phyloP scores from a whole-genome alignment of 257 asterid species.

The Buddleja alternifolia region DNA sequence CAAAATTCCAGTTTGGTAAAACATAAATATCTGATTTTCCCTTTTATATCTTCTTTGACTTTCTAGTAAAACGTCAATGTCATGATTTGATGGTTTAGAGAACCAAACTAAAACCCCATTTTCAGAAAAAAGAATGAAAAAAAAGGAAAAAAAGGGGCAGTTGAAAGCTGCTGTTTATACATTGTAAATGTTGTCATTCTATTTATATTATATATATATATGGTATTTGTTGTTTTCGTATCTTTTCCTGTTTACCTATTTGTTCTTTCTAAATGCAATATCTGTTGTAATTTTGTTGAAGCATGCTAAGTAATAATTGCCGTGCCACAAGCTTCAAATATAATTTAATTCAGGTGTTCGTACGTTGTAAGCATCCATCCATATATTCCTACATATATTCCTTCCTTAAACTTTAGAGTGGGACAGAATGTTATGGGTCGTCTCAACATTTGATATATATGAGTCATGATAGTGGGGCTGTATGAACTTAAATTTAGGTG shows the following conservation, averaged over 20 bases:
- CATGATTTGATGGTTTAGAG: slow-evolving; percentile 12
- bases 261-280: slow-evolving; percentile 8
- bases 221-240: not conserved
- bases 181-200: too few species aligned
- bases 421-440: slow-evolving; percentile 38
- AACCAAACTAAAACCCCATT: not conserved
- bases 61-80: not conserved
- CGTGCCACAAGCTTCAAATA: not conserved
- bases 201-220: too few species aligned
- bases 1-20: too few species aligned
- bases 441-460: not conserved
- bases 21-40: not conserved
- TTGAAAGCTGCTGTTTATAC: too few species aligned
- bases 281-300: slow-evolving; percentile 4
- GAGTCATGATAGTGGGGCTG: slow-evolving; percentile 28
- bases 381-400: slow-evolving; percentile 21
- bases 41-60: slow-evolving; percentile 1
- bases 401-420: slow-evolving; percentile 14
- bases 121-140: not conserved
- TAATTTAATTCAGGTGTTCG: slow-evolving; percentile 24
- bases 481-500: slow-evolving; percentile 5
- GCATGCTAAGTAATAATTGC: slow-evolving; percentile 27
- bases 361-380: slow-evolving; percentile 12
- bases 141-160: too few species aligned
- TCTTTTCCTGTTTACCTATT: not conserved